Evolutionary conservation across 768 basidiomycete species (phyloP).

Genomic region (Coprinopsis marcescibilis): DNA sequence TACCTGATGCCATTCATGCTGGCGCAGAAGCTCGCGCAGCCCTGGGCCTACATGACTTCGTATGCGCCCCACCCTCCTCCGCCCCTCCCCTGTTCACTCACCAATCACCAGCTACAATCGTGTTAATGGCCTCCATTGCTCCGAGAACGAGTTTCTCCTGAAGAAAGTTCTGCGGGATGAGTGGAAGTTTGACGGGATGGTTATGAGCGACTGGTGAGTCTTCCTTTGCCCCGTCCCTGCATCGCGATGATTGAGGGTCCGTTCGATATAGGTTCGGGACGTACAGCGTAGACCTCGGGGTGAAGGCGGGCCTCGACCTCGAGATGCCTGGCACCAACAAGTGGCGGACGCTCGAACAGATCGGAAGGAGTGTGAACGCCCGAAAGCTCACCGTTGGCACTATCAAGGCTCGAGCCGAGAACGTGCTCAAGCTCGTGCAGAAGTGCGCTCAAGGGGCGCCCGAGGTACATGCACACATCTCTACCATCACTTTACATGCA

Average conservation of each 20-base stretch:
- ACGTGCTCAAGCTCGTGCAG: slow-evolving; percentile 65
- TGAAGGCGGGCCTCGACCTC: slow-evolving; percentile 77
- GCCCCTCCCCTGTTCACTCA: background rate
- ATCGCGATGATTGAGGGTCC: background rate
- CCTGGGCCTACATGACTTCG: slow-evolving; percentile 71
- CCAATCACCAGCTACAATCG: slow-evolving; percentile 52
- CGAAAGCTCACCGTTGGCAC: slow-evolving; percentile 62
- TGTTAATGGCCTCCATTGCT: slow-evolving; percentile 68
- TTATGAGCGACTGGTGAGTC: slow-evolving; percentile 78
- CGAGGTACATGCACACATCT: slow-evolving; percentile 36
- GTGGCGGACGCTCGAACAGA: slow-evolving; percentile 66
- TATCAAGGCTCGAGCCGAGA: slow-evolving; percentile 59
- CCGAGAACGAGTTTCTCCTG: slow-evolving; percentile 58
- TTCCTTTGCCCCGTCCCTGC: background rate
- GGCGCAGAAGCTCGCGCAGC: slow-evolving; percentile 57
- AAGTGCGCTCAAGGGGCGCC: slow-evolving; percentile 62
- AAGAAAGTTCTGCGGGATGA: slow-evolving; percentile 58
- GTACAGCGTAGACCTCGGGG: slow-evolving; percentile 55
- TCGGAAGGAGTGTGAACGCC: slow-evolving; percentile 53
- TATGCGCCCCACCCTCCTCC: slow-evolving; percentile 27
- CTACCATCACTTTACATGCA: background rate
- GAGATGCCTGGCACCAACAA: slow-evolving; percentile 78
- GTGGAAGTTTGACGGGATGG: slow-evolving; percentile 59
- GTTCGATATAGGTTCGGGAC: slow-evolving; percentile 48
- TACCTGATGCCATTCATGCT: slow-evolving; percentile 76